A percentile compares a stretch with the other conserved stretches of the same genome.
phyloP scores from a whole-genome alignment of 2,329 filamentous ascomycete genomes.

The Elsinoe batatas region DNA sequence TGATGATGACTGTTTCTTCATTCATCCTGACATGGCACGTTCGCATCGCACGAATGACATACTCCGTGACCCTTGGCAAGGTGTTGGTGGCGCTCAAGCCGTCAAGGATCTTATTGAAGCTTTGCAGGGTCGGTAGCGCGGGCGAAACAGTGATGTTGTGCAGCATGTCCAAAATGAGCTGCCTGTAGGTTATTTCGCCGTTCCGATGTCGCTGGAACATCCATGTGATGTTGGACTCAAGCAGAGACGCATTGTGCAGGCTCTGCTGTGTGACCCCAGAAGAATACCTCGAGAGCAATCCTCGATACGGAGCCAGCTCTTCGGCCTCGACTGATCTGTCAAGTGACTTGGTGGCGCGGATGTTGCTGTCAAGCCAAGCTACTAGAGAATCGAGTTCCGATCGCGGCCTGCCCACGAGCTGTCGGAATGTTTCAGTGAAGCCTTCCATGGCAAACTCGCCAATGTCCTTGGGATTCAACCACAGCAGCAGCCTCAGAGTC shows the following conservation, averaged over 20 bases:
- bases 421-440: slow-evolving; percentile 21
- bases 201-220: not conserved
- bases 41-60: slow-evolving; percentile 23
- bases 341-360: slow-evolving; percentile 1
- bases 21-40: slow-evolving; percentile 35
- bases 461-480: slow-evolving; percentile 18
- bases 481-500: slow-evolving; percentile 28
- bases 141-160: slow-evolving; percentile 58
- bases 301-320: not conserved
- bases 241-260: slow-evolving; percentile 15
- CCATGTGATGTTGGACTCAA: not conserved
- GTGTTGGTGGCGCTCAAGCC: slow-evolving; percentile 41
- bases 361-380: not conserved
- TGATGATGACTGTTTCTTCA: slow-evolving; percentile 33
- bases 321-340: not conserved
- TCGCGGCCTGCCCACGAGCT: not conserved
- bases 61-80: slow-evolving; percentile 22
- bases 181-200: slow-evolving; percentile 15
- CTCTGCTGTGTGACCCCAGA: slow-evolving; percentile 31
- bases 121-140: slow-evolving; percentile 53
- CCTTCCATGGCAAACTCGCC: slow-evolving; percentile 16
- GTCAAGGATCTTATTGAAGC: slow-evolving; percentile 61
- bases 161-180: slow-evolving; percentile 33
- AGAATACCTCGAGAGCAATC: slow-evolving; percentile 1
- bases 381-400: not conserved